These are phyloP conservation scores for Suillus ampliporus DNA, from an alignment of 768 basidiomycete species.

Conservation along the genomic window DNA sequence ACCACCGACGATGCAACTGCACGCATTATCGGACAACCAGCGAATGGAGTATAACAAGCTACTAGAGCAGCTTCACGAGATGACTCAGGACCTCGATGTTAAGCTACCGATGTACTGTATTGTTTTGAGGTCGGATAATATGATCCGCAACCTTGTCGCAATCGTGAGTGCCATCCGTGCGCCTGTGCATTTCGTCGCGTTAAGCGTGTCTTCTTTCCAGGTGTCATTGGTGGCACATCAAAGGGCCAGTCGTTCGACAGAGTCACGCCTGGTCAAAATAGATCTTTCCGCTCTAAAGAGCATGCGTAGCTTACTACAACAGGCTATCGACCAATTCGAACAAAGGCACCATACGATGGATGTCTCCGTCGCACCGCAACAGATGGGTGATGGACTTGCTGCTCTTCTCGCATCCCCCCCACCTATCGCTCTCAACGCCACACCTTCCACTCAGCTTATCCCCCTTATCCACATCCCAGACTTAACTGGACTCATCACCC, in stretches of 20 bases:
- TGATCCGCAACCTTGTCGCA: conserved; percentile 53
- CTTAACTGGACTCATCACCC: too few relatives aligned
- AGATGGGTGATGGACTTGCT: not conserved
- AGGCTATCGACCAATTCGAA: conserved; percentile 47
- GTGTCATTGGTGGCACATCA: conserved; percentile 48
- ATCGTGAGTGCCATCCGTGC: conserved; percentile 52
- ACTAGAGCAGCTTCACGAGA: conserved; percentile 54
- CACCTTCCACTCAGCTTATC: conserved; percentile 21
- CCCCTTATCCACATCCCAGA: conserved; percentile 10
- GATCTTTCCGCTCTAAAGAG: conserved; percentile 44
- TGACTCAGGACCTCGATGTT: conserved; percentile 52
- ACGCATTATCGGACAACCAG: conserved; percentile 57
- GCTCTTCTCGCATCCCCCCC: not conserved
- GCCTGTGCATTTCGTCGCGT: conserved; percentile 16
- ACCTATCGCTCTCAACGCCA: conserved; percentile 18
- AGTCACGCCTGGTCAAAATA: conserved; percentile 38
- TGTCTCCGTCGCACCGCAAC: conserved; percentile 9
- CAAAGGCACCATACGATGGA: conserved; percentile 33
- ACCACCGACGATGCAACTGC: conserved; percentile 37
- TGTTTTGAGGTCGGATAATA: conserved; percentile 52
- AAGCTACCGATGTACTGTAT: conserved; percentile 54
- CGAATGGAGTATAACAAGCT: conserved; percentile 54
- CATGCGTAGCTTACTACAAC: conserved; percentile 50
- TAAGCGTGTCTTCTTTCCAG: conserved; percentile 33
- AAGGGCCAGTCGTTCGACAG: conserved; percentile 27